phyloP scores from a whole-genome alignment of 2,329 filamentous ascomycete species.

The Xylaria sp. region DNA sequence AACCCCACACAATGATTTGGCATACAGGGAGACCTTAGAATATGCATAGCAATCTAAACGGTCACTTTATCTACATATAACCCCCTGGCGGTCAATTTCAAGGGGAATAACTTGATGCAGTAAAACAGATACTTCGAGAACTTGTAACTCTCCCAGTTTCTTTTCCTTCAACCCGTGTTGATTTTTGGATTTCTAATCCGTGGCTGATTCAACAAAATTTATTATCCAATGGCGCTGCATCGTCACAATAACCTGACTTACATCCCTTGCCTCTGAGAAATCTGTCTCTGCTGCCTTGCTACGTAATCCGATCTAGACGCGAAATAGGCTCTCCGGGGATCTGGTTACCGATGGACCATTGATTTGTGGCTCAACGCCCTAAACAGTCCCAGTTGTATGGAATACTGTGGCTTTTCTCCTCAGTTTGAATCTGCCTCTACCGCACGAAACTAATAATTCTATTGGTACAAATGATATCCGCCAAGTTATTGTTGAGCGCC shows the following conservation, averaged over 20 bases:
- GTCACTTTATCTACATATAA: too few relatives aligned
- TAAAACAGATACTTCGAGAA: background rate
- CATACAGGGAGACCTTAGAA: background rate
- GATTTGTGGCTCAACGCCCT: background rate
- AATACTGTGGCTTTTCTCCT: constrained; percentile 7
- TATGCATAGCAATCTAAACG: background rate
- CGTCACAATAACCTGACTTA: constrained; percentile 3
- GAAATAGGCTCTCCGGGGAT: constrained; percentile 19
- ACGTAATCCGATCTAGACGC: constrained; percentile 22
- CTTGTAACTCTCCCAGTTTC: background rate
- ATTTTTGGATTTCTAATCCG: background rate
- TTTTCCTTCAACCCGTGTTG: background rate
- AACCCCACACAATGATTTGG: constrained; percentile 16
- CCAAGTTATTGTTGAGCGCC: background rate
- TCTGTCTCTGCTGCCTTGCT: constrained; percentile 29
- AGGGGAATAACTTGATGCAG: background rate
- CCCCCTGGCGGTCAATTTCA: background rate
- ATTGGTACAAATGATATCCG: background rate
- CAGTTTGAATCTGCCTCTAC: background rate
- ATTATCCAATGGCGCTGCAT: constrained; percentile 15
- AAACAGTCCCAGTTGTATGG: constrained; percentile 15
- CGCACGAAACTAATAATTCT: background rate
- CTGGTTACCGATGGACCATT: constrained; percentile 18
- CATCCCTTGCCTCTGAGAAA: constrained; percentile 8
- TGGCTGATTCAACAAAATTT: constrained; percentile 11